phyloP scores from a whole-genome alignment of 345 rosid species.

The Eucalyptus pauciflora region DNA sequence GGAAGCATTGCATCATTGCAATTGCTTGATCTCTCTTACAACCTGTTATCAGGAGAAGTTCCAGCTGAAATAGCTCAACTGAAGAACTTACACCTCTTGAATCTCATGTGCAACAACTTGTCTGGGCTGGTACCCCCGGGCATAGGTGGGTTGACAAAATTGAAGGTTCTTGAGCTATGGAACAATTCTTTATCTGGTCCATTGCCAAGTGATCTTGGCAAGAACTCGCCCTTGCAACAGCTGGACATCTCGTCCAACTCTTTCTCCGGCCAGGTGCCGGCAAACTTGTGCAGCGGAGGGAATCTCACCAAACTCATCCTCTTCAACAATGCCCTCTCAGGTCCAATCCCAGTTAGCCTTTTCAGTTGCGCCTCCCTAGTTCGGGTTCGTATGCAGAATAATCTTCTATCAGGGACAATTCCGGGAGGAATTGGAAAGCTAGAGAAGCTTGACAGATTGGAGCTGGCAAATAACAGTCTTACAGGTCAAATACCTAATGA shows the following conservation, averaged over 20 bases:
- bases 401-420: slow-evolving; percentile 54
- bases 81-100: slow-evolving; percentile 67
- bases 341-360: slow-evolving; percentile 53
- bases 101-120: slow-evolving; percentile 73
- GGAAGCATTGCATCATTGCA: slow-evolving; percentile 52
- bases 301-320: slow-evolving; percentile 82
- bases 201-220: slow-evolving; percentile 63
- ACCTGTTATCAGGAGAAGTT: slow-evolving; percentile 49
- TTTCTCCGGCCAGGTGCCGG: slow-evolving; percentile 68
- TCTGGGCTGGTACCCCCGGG: slow-evolving; percentile 54
- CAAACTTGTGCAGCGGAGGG: slow-evolving; percentile 52
- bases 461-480: slow-evolving; percentile 66
- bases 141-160: slow-evolving; percentile 36
- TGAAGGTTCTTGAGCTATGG: slow-evolving; percentile 78
- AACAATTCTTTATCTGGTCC: slow-evolving; percentile 81
- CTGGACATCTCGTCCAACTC: slow-evolving; percentile 77
- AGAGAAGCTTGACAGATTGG: slow-evolving; percentile 68
- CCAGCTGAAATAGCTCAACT: slow-evolving; percentile 45
- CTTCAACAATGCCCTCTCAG: slow-evolving; percentile 79
- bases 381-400: slow-evolving; percentile 84
- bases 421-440: slow-evolving; percentile 83
- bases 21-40: slow-evolving; percentile 78
- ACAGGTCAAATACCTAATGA: slow-evolving; percentile 70
- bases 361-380: slow-evolving; percentile 56
- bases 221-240: slow-evolving; percentile 73